Percentiles rank a stretch among this genome's conserved stretches.
Conservation (phyloP, 345 rosid species). For the Xanthoceras sorbifolium region DNA sequence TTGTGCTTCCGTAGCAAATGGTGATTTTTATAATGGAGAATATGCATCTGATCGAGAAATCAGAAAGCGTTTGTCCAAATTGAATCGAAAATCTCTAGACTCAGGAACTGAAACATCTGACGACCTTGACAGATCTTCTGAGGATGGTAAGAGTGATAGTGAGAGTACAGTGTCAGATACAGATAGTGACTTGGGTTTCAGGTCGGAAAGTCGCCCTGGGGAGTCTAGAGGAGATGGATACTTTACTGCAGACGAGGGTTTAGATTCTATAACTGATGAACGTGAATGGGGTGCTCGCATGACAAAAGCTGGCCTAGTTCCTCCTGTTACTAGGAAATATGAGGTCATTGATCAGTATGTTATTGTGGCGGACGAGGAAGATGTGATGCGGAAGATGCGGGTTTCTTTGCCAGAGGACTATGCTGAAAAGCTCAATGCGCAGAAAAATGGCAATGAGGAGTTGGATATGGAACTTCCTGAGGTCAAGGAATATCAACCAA, state of each 20-base stretch:
- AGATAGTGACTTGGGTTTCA: constrained; percentile 83
- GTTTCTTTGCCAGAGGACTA: constrained; percentile 96
- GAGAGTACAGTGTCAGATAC: constrained; percentile 79
- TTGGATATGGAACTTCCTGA: constrained; percentile 99
- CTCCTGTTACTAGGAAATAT: constrained; percentile 98
- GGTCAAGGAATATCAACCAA: constrained; percentile 92
- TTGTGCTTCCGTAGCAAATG: constrained; percentile 49
- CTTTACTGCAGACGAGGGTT: constrained; percentile 56
- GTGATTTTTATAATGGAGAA: constrained; percentile 62
- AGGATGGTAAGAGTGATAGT: constrained; percentile 59
- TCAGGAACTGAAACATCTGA: constrained; percentile 96
- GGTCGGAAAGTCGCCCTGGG: constrained; percentile 55
- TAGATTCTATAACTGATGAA: constrained; percentile 69
- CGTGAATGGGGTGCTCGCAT: constrained; percentile 99
- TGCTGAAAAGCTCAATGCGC: constrained; percentile 88
- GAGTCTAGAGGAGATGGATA: constrained; percentile 65
- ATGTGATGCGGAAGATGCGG: constrained; percentile 84
- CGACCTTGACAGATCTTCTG: constrained; percentile 67
- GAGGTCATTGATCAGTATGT: constrained; percentile 84
- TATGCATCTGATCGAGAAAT: constrained; percentile 94
- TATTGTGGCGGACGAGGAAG: constrained; percentile 87
- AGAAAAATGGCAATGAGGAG: constrained; percentile 87
- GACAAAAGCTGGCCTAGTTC: constrained; percentile 97
- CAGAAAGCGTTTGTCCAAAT: constrained; percentile 75
- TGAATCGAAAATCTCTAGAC: constrained; percentile 76